These are phyloP conservation scores for Fraxinus excelsior DNA, from an alignment of 257 asterid genomes.

Conservation along the genomic window DNA sequence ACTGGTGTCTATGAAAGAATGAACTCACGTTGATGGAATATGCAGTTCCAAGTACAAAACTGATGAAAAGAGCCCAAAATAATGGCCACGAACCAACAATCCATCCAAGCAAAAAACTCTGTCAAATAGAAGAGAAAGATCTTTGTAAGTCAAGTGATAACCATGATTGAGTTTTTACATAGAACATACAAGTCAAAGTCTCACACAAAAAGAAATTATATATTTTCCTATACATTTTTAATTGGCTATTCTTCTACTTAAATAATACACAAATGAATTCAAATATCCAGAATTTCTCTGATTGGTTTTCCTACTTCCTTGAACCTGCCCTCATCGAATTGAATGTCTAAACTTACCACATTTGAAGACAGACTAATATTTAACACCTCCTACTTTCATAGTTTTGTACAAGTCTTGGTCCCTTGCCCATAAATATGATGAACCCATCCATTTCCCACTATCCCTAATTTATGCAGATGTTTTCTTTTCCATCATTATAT, in stretches of 20 bases:
- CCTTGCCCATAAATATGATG: neutral
- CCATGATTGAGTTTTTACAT: neutral
- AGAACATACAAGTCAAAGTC: neutral
- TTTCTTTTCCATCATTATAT: neutral
- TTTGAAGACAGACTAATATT: too few species aligned
- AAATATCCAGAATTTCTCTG: neutral
- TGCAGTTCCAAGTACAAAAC: constrained; percentile 91
- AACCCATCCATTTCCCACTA: too few species aligned
- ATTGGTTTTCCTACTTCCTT: neutral
- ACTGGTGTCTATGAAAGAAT: constrained; percentile 18
- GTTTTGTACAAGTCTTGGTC: neutral
- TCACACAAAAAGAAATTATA: neutral
- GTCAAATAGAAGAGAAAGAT: constrained; percentile 23
- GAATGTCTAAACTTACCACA: too few species aligned
- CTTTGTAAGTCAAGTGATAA: neutral
- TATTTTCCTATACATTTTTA: neutral
- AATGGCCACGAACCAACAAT: constrained; percentile 78
- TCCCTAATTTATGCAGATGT: neutral
- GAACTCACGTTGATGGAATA: constrained; percentile 81
- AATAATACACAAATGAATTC: neutral
- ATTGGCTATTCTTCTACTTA: neutral
- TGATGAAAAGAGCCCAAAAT: constrained; percentile 80
- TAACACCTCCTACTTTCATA: neutral
- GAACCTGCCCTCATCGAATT: neutral
- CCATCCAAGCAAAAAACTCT: constrained; percentile 95